A percentile compares a stretch with the other conserved stretches of the same genome.
phyloP scores from a whole-genome alignment of 2,329 filamentous ascomycete species.

The Onygenales sp. region DNA sequence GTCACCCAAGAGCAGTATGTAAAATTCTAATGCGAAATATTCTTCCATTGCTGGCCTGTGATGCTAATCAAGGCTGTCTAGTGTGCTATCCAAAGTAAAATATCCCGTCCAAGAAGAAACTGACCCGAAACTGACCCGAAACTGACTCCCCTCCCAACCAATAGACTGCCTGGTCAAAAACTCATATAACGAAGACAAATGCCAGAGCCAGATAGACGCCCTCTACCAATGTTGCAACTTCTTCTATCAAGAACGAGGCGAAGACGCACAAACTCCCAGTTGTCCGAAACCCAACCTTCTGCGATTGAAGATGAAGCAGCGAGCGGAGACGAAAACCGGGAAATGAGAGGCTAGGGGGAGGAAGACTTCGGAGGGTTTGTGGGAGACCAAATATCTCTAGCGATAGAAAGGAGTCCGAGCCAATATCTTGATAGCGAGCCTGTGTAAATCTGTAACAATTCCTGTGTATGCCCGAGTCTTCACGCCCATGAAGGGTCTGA shows the following conservation, averaged over 20 bases:
- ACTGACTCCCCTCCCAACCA: background rate
- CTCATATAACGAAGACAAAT: constrained; percentile 77
- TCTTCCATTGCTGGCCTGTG: constrained; percentile 1
- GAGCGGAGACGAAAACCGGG: constrained; percentile 26
- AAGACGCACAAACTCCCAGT: constrained; percentile 65
- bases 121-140: background rate
- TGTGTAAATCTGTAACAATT: constrained; percentile 34
- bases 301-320: constrained; percentile 75
- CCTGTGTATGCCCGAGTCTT: constrained; percentile 43
- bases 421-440: constrained; percentile 2
- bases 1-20: constrained; percentile 73
- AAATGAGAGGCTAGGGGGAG: background rate
- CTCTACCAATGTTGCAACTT: constrained; percentile 88
- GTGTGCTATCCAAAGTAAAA: constrained; percentile 82
- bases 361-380: background rate
- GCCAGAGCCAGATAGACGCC: constrained; percentile 66
- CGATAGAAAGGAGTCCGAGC: constrained; percentile 8
- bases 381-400: background rate
- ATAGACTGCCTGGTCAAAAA: constrained; percentile 76
- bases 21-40: background rate
- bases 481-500: constrained; percentile 49
- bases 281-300: constrained; percentile 78
- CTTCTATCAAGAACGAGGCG: constrained; percentile 74
- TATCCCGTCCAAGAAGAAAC: background rate
- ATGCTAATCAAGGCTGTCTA: constrained; percentile 24